Evolutionary conservation across 1,139 yeast genomes (phyloP).

Genomic region (Zygoascus meyerae): DNA sequence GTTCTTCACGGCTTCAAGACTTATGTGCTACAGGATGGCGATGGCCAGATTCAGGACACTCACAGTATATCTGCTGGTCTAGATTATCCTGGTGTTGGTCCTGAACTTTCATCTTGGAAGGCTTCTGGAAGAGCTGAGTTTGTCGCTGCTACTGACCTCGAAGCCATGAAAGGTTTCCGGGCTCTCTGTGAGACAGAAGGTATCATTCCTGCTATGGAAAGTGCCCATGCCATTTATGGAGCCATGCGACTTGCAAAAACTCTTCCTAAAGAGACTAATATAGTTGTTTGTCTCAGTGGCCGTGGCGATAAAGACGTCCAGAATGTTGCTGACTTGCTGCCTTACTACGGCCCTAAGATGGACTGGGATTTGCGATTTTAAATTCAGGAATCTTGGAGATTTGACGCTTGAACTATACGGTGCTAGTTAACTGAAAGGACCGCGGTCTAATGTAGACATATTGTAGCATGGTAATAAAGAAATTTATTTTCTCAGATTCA

Average conservation of each 20-base stretch:
- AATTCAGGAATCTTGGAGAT: too few species aligned
- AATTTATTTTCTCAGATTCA: slow-evolving; percentile 16
- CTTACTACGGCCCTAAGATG: slow-evolving; percentile 80
- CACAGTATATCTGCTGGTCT: slow-evolving; percentile 98
- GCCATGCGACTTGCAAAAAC: slow-evolving; percentile 86
- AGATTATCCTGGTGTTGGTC: slow-evolving; percentile 99
- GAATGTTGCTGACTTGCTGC: slow-evolving; percentile 91
- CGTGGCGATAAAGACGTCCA: slow-evolving; percentile 99
- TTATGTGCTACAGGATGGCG: slow-evolving; percentile 79
- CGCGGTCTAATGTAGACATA: too few species aligned
- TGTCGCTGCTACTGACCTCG: slow-evolving; percentile 87
- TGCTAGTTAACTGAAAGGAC: too few species aligned
- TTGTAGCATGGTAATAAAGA: not conserved
- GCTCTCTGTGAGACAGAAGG: slow-evolving; percentile 90
- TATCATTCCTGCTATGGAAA: slow-evolving; percentile 95
- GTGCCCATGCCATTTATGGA: slow-evolving; percentile 92
- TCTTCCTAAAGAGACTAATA: slow-evolving; percentile 69
- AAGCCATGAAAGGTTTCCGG: slow-evolving; percentile 87
- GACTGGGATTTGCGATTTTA: slow-evolving; percentile 94
- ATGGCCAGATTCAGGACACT: slow-evolving; percentile 96
- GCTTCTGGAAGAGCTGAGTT: slow-evolving; percentile 87
- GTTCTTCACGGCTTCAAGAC: slow-evolving; percentile 98
- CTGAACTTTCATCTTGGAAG: slow-evolving; percentile 95
- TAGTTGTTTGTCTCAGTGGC: slow-evolving; percentile 88
- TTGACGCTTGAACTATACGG: too few species aligned